These are phyloP conservation scores for Xerophyta viscosa DNA, from an alignment of 106 monocot species.

Conservation along the genomic window DNA sequence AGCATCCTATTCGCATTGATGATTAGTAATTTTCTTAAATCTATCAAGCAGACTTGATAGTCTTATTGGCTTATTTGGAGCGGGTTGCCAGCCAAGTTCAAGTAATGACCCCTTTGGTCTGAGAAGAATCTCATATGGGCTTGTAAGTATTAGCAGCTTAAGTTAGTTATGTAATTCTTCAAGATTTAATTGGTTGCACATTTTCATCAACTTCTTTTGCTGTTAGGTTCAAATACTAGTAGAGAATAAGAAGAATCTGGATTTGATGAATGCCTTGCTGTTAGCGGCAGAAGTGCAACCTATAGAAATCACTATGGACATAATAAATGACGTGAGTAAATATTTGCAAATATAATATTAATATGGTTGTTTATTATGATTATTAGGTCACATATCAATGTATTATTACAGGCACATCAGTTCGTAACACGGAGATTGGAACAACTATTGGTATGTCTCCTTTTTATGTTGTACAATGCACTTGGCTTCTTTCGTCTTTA, in stretches of 20 bases:
- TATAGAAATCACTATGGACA: constrained; percentile 33
- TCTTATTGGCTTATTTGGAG: constrained; percentile 91
- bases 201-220: too few relatives aligned
- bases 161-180: too few relatives aligned
- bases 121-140: constrained; percentile 91
- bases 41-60: constrained; percentile 62
- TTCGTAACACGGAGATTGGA: constrained; percentile 86
- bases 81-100: constrained; percentile 89
- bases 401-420: constrained; percentile 53
- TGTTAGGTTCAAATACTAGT: constrained; percentile 87
- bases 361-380: not conserved
- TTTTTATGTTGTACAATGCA: not conserved
- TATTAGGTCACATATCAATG: not conserved
- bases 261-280: constrained; percentile 53
- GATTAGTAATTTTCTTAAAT: too few relatives aligned
- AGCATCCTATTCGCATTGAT: too few relatives aligned
- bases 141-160: constrained; percentile 43
- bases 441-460: constrained; percentile 73
- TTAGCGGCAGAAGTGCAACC: constrained; percentile 76
- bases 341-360: not conserved
- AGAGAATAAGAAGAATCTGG: constrained; percentile 78
- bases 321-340: constrained; percentile 53
- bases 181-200: too few relatives aligned
- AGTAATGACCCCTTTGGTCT: constrained; percentile 91
- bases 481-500: not conserved